Evolutionary conservation across 1,284 basidiomycete species (phyloP).

Genomic region (Phlebopus sp.): DNA sequence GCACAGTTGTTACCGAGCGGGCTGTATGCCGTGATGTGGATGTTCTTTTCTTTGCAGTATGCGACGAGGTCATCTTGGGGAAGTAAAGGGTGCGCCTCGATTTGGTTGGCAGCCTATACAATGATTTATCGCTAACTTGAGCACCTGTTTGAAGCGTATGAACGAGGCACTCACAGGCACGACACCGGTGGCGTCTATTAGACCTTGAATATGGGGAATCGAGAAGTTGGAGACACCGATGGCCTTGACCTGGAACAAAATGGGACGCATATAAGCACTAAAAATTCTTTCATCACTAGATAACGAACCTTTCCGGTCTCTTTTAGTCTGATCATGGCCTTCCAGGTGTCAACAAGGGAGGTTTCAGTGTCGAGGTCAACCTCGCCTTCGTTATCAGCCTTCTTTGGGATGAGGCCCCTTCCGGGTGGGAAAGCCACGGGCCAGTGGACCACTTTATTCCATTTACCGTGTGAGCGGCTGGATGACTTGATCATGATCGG

Average conservation of each 20-base stretch:
- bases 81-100: constrained; percentile 81
- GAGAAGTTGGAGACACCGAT: constrained; percentile 85
- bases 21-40: constrained; percentile 82
- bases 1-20: constrained; percentile 79
- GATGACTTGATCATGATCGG: neutral
- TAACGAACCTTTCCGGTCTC: constrained; percentile 41
- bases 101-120: constrained; percentile 66
- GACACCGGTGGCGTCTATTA: constrained; percentile 74
- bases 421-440: constrained; percentile 74
- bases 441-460: constrained; percentile 76
- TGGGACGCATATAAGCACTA: neutral
- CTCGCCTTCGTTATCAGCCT: constrained; percentile 44
- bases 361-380: constrained; percentile 58
- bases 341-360: constrained; percentile 79
- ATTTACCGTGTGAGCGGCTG: neutral
- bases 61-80: constrained; percentile 68
- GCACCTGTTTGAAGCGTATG: neutral
- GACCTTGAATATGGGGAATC: constrained; percentile 60
- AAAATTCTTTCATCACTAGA: neutral
- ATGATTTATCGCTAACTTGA: neutral
- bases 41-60: constrained; percentile 70
- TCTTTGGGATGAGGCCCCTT: constrained; percentile 54
- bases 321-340: constrained; percentile 65
- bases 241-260: constrained; percentile 43
- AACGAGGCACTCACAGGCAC: constrained; percentile 48